Evolutionary conservation across 495 filamentous ascomycete species (phyloP).

Genomic region (Hypoxylon lienhwacheense): DNA sequence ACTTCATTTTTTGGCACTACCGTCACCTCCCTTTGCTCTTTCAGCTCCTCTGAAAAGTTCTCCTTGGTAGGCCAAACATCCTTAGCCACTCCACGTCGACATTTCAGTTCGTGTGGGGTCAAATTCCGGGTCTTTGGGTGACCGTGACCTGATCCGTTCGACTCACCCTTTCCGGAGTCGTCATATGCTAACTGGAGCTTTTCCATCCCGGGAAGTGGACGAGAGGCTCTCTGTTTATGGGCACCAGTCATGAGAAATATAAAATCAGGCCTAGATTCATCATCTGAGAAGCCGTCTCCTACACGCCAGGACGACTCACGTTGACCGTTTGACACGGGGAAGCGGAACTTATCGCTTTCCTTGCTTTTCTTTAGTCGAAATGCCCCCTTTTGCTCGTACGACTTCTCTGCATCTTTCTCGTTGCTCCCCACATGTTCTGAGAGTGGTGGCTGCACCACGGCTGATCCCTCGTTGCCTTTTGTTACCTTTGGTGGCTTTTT

Average conservation of each 20-base stretch:
- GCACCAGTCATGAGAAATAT: conserved; percentile 10
- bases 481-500: background rate
- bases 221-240: conserved; percentile 25
- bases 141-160: too few relatives aligned
- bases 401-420: background rate
- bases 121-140: background rate
- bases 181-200: conserved; percentile 30
- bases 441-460: conserved; percentile 1
- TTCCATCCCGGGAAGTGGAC: conserved; percentile 20
- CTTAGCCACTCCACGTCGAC: background rate
- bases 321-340: conserved; percentile 25
- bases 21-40: conserved; percentile 1
- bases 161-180: background rate
- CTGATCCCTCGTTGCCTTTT: background rate
- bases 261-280: conserved; percentile 27
- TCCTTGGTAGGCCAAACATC: conserved; percentile 36
- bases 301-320: conserved; percentile 22
- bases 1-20: background rate
- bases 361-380: conserved; percentile 24
- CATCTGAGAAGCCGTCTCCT: conserved; percentile 37
- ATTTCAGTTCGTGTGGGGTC: conserved; percentile 1
- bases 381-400: conserved; percentile 26
- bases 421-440: background rate
- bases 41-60: conserved; percentile 33
- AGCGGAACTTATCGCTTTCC: conserved; percentile 19